Evolutionary conservation across 2,329 filamentous ascomycete genomes (phyloP).

Genomic region (Penicillium griseofulvum): DNA sequence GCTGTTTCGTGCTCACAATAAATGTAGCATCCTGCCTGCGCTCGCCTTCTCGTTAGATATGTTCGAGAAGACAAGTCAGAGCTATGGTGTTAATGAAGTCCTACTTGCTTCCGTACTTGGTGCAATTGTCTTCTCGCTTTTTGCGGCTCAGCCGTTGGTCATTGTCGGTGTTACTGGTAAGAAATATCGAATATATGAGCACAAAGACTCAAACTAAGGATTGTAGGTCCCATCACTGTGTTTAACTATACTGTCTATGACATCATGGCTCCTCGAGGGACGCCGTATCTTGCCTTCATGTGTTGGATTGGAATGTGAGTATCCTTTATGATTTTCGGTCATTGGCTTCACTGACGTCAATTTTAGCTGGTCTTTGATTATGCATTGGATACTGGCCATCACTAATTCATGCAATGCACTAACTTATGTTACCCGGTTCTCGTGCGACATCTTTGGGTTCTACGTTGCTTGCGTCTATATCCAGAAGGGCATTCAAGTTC

Average conservation of each 20-base stretch:
- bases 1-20: slow-evolving; percentile 7
- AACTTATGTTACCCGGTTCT: slow-evolving; percentile 86
- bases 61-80: slow-evolving; percentile 81
- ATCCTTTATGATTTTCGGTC: not conserved
- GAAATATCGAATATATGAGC: not conserved
- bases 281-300: slow-evolving; percentile 87
- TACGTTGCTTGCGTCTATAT: slow-evolving; percentile 91
- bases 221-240: slow-evolving; percentile 75
- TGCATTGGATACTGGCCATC: slow-evolving; percentile 80
- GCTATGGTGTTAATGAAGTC: slow-evolving; percentile 88
- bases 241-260: slow-evolving; percentile 95
- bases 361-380: slow-evolving; percentile 71
- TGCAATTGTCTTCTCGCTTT: slow-evolving; percentile 73
- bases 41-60: slow-evolving; percentile 89
- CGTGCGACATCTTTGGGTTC: slow-evolving; percentile 91
- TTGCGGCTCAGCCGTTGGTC: slow-evolving; percentile 79
- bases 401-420: slow-evolving; percentile 85
- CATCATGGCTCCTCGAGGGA: slow-evolving; percentile 73
- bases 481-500: slow-evolving; percentile 84
- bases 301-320: slow-evolving; percentile 77
- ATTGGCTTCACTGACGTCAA: slow-evolving; percentile 14
- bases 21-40: slow-evolving; percentile 72
- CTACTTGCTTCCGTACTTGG: slow-evolving; percentile 81
- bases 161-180: slow-evolving; percentile 83
- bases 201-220: slow-evolving; percentile 3